Percentiles rank a stretch among this genome's conserved stretches.
Evolutionary conservation across 768 basidiomycete genomes (phyloP).

Genomic region (Agrocybe pediades): DNA sequence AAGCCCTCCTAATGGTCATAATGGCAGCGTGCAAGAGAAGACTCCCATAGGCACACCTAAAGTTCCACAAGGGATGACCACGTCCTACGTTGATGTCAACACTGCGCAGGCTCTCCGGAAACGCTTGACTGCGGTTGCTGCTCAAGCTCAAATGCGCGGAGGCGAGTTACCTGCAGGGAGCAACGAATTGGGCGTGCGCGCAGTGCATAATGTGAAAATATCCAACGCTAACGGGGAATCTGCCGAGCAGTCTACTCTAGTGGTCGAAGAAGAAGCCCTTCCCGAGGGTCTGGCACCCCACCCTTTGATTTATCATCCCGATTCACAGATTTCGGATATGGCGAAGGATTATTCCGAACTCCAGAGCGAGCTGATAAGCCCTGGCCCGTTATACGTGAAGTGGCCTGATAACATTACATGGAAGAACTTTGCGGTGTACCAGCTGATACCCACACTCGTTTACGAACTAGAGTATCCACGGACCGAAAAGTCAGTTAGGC

Average conservation of each 20-base stretch:
- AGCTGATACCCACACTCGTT: slow-evolving; percentile 88
- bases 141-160: slow-evolving; percentile 17
- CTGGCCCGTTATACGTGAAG: slow-evolving; percentile 63
- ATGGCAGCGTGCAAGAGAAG: slow-evolving; percentile 26
- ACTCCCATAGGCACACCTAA: slow-evolving; percentile 45
- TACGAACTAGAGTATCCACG: slow-evolving; percentile 97
- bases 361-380: slow-evolving; percentile 72
- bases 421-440: slow-evolving; percentile 82
- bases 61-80: slow-evolving; percentile 44
- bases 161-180: neutral
- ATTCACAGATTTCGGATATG: slow-evolving; percentile 60
- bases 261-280: slow-evolving; percentile 13
- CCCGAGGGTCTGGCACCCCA: slow-evolving; percentile 33
- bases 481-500: slow-evolving; percentile 64
- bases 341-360: slow-evolving; percentile 80
- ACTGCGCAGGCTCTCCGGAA: slow-evolving; percentile 57
- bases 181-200: slow-evolving; percentile 5
- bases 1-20: slow-evolving; percentile 12
- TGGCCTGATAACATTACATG: slow-evolving; percentile 89
- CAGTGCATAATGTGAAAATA: slow-evolving; percentile 13
- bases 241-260: slow-evolving; percentile 4
- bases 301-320: slow-evolving; percentile 66
- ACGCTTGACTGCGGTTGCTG: slow-evolving; percentile 49
- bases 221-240: neutral
- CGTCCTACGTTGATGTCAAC: slow-evolving; percentile 54